Conservation (phyloP, 768 basidiomycete genomes). For the Serpula lacrymans region DNA sequence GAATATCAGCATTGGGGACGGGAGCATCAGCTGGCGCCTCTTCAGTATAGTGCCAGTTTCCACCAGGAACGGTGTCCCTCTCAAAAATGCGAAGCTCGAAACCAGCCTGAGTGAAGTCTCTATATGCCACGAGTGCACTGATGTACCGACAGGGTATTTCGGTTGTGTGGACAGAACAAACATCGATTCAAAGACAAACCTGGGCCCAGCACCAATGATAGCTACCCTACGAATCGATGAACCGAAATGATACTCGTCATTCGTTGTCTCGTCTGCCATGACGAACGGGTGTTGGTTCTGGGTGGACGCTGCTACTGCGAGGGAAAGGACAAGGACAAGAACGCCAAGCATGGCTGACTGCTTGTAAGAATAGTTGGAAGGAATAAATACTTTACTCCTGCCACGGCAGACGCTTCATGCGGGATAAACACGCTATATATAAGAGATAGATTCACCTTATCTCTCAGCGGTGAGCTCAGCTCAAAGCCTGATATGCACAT, state of each 20-base stretch:
- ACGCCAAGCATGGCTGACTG: too few relatives aligned
- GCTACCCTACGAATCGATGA: slow-evolving; percentile 37
- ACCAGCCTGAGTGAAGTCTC: slow-evolving; percentile 32
- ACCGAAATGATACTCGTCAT: slow-evolving; percentile 31
- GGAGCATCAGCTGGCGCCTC: slow-evolving; percentile 32
- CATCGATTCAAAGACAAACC: slow-evolving; percentile 25
- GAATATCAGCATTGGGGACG: slow-evolving; percentile 32
- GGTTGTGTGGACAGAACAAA: background rate
- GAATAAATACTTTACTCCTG: too few relatives aligned
- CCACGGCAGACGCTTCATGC: too few relatives aligned
- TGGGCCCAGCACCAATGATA: slow-evolving; percentile 39
- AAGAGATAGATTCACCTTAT: too few relatives aligned
- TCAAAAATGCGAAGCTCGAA: slow-evolving; percentile 36
- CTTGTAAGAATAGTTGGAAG: too few relatives aligned
- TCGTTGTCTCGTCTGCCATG: background rate
- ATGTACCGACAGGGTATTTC: too few relatives aligned
- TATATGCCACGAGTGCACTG: slow-evolving; percentile 37
- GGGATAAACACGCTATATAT: too few relatives aligned
- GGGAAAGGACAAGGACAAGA: background rate
- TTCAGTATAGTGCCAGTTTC: slow-evolving; percentile 43
- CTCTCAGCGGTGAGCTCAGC: too few relatives aligned
- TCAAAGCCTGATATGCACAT: too few relatives aligned
- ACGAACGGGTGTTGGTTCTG: slow-evolving; percentile 2
- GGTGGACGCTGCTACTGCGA: background rate
- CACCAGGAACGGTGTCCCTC: slow-evolving; percentile 36